Evolutionary conservation across 1,284 basidiomycete genomes (phyloP).

Genomic region (Xerocomus nothofagi): DNA sequence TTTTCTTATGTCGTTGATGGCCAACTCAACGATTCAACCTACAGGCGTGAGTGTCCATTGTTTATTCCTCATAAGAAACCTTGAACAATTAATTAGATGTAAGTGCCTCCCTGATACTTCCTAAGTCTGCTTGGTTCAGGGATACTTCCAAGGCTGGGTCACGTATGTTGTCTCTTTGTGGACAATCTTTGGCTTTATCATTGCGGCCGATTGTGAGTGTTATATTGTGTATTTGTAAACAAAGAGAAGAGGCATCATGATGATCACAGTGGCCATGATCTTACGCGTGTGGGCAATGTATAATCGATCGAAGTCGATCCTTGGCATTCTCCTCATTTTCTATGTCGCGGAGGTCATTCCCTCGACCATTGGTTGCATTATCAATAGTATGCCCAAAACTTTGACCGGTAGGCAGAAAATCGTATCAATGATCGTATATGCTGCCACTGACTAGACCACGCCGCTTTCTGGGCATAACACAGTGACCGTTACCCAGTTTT

Average conservation of each 20-base stretch:
- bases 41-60: slow-evolving; percentile 1
- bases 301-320: slow-evolving; percentile 6
- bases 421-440: not conserved
- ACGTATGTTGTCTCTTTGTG: not conserved
- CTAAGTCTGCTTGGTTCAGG: not conserved
- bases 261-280: slow-evolving; percentile 11
- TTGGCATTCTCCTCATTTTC: slow-evolving; percentile 3
- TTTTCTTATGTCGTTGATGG: not conserved
- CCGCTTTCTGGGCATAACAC: not conserved
- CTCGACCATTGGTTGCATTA: not conserved
- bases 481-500: not conserved
- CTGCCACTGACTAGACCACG: not conserved
- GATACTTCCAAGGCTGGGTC: too few species aligned
- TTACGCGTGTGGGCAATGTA: slow-evolving; percentile 20
- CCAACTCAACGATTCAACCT: too few species aligned
- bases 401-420: not conserved
- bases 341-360: slow-evolving; percentile 7
- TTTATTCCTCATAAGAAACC: not conserved
- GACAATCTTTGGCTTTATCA: not conserved
- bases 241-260: too few species aligned
- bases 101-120: not conserved
- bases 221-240: too few species aligned
- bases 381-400: not conserved
- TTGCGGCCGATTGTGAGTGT: slow-evolving; percentile 4
- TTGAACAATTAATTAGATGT: slow-evolving; percentile 5